Evolutionary conservation across 139 green algal species (phyloP).

Genomic region (Nannochloris sp.): DNA sequence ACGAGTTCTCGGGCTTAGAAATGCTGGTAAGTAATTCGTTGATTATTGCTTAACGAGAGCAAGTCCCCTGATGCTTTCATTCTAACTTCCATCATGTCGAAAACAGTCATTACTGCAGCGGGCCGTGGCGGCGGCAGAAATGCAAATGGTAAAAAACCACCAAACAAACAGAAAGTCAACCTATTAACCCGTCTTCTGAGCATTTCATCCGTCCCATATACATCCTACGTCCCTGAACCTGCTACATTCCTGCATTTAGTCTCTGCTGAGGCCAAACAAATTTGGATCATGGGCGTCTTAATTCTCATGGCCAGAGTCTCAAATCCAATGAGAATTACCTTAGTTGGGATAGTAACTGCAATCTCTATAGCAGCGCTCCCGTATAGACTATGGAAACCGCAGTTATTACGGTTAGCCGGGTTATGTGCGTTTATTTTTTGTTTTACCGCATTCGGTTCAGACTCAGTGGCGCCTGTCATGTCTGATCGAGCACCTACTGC

Average conservation of each 20-base stretch:
- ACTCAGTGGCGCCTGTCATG: slow-evolving; percentile 9
- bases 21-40: no score
- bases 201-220: slow-evolving; percentile 14
- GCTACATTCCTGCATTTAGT: slow-evolving; percentile 18
- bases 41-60: no score
- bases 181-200: background rate
- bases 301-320: slow-evolving; percentile 9
- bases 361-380: slow-evolving; percentile 12
- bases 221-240: slow-evolving; percentile 25
- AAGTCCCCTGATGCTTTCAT: no score
- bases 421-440: slow-evolving; percentile 21
- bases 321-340: background rate
- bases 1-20: no score
- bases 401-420: slow-evolving; percentile 15
- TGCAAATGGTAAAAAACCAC: no score
- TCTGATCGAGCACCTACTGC: background rate
- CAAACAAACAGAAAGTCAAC: background rate
- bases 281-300: slow-evolving; percentile 22
- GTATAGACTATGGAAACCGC: slow-evolving; percentile 14
- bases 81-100: no score
- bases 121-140: no score
- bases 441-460: background rate
- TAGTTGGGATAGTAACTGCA: background rate
- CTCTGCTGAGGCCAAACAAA: slow-evolving; percentile 23
- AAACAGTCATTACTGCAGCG: no score